phyloP scores from a whole-genome alignment of 257 asterid species.

The Fraxinus cuspidata region DNA sequence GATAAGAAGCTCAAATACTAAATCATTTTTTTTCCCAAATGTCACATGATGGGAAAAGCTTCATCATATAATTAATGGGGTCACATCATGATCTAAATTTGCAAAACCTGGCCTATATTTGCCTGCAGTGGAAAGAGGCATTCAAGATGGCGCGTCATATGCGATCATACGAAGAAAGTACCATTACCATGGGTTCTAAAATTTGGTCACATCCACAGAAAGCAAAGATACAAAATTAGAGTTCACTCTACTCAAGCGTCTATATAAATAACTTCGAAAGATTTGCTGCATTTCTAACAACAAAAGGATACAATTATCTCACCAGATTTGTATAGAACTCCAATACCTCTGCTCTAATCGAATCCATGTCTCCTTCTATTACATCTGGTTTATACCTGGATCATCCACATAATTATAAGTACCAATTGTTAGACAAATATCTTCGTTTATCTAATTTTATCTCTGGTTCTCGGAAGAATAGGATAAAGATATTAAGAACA shows the following conservation, averaged over 20 bases:
- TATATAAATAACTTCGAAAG: background rate
- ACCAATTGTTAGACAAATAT: background rate
- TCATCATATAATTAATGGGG: background rate
- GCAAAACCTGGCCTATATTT: background rate
- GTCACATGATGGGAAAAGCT: background rate
- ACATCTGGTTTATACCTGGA: slow-evolving; percentile 79
- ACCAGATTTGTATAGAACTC: slow-evolving; percentile 61
- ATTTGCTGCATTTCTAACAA: background rate
- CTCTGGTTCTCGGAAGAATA: background rate
- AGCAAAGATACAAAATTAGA: slow-evolving; percentile 20
- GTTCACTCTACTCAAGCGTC: background rate
- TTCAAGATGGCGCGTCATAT: background rate
- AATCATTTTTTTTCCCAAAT: too few species aligned
- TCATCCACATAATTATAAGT: slow-evolving; percentile 23
- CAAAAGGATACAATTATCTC: slow-evolving; percentile 26
- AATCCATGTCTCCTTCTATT: slow-evolving; percentile 93
- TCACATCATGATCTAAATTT: background rate
- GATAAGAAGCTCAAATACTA: background rate
- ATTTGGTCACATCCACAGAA: background rate
- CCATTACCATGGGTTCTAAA: background rate
- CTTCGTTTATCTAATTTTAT: background rate
- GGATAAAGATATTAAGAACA: background rate
- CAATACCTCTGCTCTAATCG: slow-evolving; percentile 75
- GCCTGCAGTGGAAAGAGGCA: background rate
- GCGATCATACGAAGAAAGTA: background rate